Conservation (phyloP, 2,329 filamentous ascomycete genomes). For the Clarireedia hainanense region DNA sequence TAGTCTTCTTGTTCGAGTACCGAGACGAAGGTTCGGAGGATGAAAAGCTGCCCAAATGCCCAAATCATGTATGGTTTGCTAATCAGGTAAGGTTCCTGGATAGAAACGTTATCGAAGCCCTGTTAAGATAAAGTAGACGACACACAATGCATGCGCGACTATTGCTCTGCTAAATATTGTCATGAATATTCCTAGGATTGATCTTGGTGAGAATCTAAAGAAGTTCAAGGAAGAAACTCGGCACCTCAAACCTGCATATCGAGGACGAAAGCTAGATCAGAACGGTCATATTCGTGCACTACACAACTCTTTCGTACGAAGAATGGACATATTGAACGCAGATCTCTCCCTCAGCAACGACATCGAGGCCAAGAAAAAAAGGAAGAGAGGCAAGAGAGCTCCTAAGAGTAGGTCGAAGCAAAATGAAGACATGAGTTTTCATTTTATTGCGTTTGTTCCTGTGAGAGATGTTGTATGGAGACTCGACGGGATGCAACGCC, state of each 20-base stretch:
- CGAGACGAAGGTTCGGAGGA: slow-evolving; percentile 38
- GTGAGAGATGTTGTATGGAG: slow-evolving; percentile 72
- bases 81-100: slow-evolving; percentile 58
- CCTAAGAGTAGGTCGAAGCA: slow-evolving; percentile 36
- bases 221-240: slow-evolving; percentile 68
- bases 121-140: slow-evolving; percentile 45
- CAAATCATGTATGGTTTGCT: slow-evolving; percentile 77
- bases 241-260: slow-evolving; percentile 59
- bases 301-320: slow-evolving; percentile 84
- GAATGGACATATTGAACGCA: slow-evolving; percentile 67
- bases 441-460: slow-evolving; percentile 86
- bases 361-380: slow-evolving; percentile 22
- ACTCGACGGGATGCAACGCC: slow-evolving; percentile 72
- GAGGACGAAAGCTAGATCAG: slow-evolving; percentile 67
- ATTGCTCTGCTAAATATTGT: slow-evolving; percentile 87
- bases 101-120: background rate
- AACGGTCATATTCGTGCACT: slow-evolving; percentile 70
- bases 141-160: slow-evolving; percentile 82
- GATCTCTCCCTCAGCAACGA: slow-evolving; percentile 59
- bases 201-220: slow-evolving; percentile 62
- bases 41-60: slow-evolving; percentile 47
- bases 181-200: slow-evolving; percentile 66
- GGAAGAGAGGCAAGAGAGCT: slow-evolving; percentile 30
- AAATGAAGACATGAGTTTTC: slow-evolving; percentile 59
- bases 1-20: slow-evolving; percentile 85